phyloP scores from a whole-genome alignment of 2,329 filamentous ascomycete genomes.

The Xylariaceae sp. region DNA sequence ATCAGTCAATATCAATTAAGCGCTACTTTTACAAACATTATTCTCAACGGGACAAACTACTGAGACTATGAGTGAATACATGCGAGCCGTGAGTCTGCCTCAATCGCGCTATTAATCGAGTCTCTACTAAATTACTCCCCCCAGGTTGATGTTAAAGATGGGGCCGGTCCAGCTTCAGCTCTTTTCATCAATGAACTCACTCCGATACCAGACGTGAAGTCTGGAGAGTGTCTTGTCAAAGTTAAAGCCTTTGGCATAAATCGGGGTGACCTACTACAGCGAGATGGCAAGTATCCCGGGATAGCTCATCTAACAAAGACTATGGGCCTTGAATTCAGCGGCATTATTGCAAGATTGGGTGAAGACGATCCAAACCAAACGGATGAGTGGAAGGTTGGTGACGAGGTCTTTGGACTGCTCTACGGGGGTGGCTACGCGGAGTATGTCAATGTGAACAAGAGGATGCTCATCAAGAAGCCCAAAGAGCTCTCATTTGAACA shows the following conservation, averaged over 20 bases:
- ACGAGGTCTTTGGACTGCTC: constrained; percentile 8
- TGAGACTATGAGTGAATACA: too few species aligned
- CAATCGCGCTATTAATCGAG: too few species aligned
- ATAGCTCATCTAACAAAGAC: not conserved
- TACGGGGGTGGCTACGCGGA: constrained; percentile 6
- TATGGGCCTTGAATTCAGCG: constrained; percentile 11
- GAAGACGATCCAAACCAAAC: not conserved
- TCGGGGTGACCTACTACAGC: constrained; percentile 5
- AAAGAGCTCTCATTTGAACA: constrained; percentile 11
- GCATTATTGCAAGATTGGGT: not conserved
- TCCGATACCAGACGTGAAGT: not conserved
- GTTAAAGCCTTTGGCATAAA: constrained; percentile 10
- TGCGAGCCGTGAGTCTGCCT: too few species aligned
- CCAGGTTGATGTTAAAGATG: constrained; percentile 3
- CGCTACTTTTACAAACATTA: too few species aligned
- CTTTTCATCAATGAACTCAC: constrained; percentile 6
- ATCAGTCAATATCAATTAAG: too few species aligned
- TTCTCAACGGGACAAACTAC: too few species aligned
- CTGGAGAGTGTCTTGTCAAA: constrained; percentile 3
- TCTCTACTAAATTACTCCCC: not conserved
- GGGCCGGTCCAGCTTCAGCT: constrained; percentile 3
- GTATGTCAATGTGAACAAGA: constrained; percentile 4
- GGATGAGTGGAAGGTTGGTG: constrained; percentile 7
- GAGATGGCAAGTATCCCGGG: constrained; percentile 6
- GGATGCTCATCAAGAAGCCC: constrained; percentile 10